A percentile compares a stretch with the other conserved stretches of the same genome.
phyloP scores from a whole-genome alignment of 129 eudicot species.

The Deinandra increscens region DNA sequence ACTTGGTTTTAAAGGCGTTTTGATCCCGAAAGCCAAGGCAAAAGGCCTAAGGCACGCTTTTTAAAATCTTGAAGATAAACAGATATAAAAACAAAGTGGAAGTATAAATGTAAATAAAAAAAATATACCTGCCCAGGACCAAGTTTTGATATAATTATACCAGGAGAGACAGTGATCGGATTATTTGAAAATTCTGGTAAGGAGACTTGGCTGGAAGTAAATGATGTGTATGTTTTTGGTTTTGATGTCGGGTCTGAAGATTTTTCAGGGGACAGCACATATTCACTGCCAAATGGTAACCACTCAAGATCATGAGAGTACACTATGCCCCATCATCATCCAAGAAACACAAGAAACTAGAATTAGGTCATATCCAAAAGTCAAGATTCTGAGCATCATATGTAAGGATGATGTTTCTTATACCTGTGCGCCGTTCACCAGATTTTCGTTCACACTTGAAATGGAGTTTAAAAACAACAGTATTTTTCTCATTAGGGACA shows the following conservation, averaged over 20 bases:
- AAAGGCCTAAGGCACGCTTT: too few relatives aligned
- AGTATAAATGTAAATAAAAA: background rate
- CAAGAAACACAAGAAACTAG: background rate
- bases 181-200: constrained; percentile 59
- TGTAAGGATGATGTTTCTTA: background rate
- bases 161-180: constrained; percentile 58
- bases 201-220: constrained; percentile 61
- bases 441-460: constrained; percentile 50
- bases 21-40: too few relatives aligned
- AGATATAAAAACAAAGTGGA: background rate
- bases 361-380: background rate
- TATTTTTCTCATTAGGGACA: constrained; percentile 76
- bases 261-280: too few relatives aligned
- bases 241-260: too few relatives aligned
- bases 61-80: background rate
- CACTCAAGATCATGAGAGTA: constrained; percentile 69
- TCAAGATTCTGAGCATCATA: background rate
- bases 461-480: constrained; percentile 83
- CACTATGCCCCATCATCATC: constrained; percentile 43
- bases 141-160: constrained; percentile 64
- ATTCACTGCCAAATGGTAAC: constrained; percentile 73
- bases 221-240: too few relatives aligned
- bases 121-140: constrained; percentile 79
- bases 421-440: constrained; percentile 63
- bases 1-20: too few relatives aligned